Conservation (phyloP, 192 early-diverging fungal species). For the Geranomyces variabilis region DNA sequence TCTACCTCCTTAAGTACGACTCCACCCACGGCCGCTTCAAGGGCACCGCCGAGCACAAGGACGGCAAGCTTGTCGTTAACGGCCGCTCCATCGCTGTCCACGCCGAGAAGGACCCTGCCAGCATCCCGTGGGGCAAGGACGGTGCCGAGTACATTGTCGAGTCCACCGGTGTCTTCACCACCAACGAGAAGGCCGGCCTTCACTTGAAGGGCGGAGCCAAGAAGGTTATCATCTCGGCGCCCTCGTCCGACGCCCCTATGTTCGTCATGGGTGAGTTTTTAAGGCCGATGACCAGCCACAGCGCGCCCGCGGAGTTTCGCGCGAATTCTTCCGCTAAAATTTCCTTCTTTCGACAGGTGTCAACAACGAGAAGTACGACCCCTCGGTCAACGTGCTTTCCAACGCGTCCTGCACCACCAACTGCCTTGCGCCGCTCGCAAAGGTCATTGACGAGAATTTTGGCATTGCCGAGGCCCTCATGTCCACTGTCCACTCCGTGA, state of each 20-base stretch:
- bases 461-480: slow-evolving; percentile 96
- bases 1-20: slow-evolving; percentile 98
- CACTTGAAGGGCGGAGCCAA: slow-evolving; percentile 95
- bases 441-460: slow-evolving; percentile 95
- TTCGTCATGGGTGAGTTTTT: slow-evolving; percentile 71
- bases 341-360: slow-evolving; percentile 56
- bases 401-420: slow-evolving; percentile 99
- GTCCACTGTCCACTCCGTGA: slow-evolving; percentile 98
- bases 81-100: slow-evolving; percentile 77
- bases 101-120: slow-evolving; percentile 75
- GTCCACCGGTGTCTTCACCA: slow-evolving; percentile 98
- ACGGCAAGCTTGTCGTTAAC: slow-evolving; percentile 90
- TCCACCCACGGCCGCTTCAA: slow-evolving; percentile 96
- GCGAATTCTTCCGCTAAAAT: no score
- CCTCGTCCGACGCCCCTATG: slow-evolving; percentile 96
- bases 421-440: slow-evolving; percentile 96
- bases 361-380: slow-evolving; percentile 93
- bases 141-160: slow-evolving; percentile 95
- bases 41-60: slow-evolving; percentile 76
- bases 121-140: slow-evolving; percentile 85
- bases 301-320: neutral
- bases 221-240: slow-evolving; percentile 99
- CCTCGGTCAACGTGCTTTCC: slow-evolving; percentile 80
- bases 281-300: neutral
- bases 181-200: slow-evolving; percentile 77